Evolutionary conservation across 345 rosid species (phyloP).

Genomic region (Lepidium sativum): DNA sequence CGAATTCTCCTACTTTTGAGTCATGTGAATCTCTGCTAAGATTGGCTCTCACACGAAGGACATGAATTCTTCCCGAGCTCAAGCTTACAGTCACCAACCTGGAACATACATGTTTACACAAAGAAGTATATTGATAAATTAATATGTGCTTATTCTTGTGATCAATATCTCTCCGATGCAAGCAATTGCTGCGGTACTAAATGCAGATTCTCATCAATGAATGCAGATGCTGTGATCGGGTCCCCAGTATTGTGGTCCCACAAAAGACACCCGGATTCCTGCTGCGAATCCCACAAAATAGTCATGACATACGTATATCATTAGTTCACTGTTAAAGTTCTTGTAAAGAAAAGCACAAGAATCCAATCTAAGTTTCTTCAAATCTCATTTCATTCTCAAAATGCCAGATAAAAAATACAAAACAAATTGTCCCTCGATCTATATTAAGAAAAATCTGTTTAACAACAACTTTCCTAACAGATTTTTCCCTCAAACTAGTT

Average conservation of each 20-base stretch:
- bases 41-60: conserved; percentile 42
- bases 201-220: conserved; percentile 69
- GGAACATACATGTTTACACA: conserved; percentile 14
- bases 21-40: conserved; percentile 16
- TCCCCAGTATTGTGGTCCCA: conserved; percentile 75
- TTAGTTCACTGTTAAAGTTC: too few species aligned
- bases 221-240: conserved; percentile 82
- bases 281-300: conserved; percentile 16
- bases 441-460: too few species aligned
- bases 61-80: conserved; percentile 48
- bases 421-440: too few species aligned
- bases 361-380: too few species aligned
- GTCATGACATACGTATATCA: conserved; percentile 2
- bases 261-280: conserved; percentile 55
- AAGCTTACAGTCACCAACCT: conserved; percentile 77
- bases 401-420: too few species aligned
- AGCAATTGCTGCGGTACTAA: conserved; percentile 30
- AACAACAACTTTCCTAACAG: too few species aligned
- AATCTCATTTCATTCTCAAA: too few species aligned
- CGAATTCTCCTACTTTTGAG: conserved; percentile 46
- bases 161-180: conserved; percentile 48
- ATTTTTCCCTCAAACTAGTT: too few species aligned
- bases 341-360: too few species aligned
- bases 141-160: conserved; percentile 1
- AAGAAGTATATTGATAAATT: background rate